Evolutionary conservation across 495 filamentous ascomycete species (phyloP).

Genomic region (Penicillium bovifimosum): DNA sequence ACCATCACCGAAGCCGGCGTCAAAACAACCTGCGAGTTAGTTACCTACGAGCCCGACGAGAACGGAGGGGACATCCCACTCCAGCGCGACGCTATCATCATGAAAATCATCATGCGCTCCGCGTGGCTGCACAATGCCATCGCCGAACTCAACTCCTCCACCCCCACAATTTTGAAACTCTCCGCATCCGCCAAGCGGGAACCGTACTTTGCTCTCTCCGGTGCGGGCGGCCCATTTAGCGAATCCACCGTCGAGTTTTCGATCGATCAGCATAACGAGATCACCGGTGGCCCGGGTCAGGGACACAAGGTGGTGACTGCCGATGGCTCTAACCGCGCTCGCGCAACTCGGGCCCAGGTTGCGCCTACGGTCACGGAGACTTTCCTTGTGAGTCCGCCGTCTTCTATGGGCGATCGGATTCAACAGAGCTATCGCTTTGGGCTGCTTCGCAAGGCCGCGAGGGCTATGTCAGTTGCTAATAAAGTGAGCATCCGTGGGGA

Average conservation of each 20-base stretch:
- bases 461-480: constrained; percentile 83
- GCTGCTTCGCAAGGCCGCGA: constrained; percentile 71
- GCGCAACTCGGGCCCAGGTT: constrained; percentile 43
- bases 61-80: constrained; percentile 73
- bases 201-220: constrained; percentile 69
- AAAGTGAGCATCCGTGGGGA: constrained; percentile 92
- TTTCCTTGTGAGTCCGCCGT: constrained; percentile 43
- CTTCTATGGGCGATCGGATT: constrained; percentile 37
- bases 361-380: constrained; percentile 46
- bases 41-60: constrained; percentile 73
- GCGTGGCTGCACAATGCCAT: constrained; percentile 80
- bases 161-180: constrained; percentile 57
- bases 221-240: constrained; percentile 67
- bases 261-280: constrained; percentile 51
- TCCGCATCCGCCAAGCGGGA: constrained; percentile 52
- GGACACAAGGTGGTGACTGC: constrained; percentile 26
- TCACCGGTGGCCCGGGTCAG: constrained; percentile 6
- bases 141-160: constrained; percentile 70
- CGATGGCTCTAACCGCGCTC: constrained; percentile 34
- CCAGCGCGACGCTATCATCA: constrained; percentile 66
- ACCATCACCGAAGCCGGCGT: constrained; percentile 79
- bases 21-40: constrained; percentile 84
- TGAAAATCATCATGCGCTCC: constrained; percentile 93
- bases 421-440: constrained; percentile 66
- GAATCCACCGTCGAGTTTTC: constrained; percentile 80